These are phyloP conservation scores for Gossypium sturtianum DNA, from an alignment of 345 rosid species.

Conservation along the genomic window DNA sequence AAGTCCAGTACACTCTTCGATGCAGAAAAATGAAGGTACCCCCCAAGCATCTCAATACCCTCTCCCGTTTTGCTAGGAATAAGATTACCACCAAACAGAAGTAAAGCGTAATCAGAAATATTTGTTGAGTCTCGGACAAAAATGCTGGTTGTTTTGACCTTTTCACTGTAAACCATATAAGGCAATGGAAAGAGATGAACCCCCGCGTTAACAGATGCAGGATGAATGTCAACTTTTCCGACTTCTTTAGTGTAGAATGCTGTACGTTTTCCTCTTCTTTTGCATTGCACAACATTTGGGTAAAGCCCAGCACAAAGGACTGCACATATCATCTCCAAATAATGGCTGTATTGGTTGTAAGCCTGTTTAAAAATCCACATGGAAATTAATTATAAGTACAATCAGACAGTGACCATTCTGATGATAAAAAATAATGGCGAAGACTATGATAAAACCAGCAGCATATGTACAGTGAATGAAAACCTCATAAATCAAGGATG, in stretches of 20 bases:
- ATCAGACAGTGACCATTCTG: neutral
- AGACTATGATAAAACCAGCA: neutral
- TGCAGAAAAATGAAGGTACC: constrained; percentile 94
- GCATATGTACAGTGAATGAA: neutral
- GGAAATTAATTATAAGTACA: neutral
- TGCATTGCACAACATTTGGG: constrained; percentile 97
- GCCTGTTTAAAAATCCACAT: constrained; percentile 39
- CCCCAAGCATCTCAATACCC: constrained; percentile 95
- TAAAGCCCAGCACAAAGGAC: constrained; percentile 91
- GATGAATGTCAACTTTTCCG: constrained; percentile 93
- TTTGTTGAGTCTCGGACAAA: constrained; percentile 81
- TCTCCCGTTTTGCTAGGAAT: constrained; percentile 64
- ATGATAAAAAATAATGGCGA: neutral
- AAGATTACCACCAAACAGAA: constrained; percentile 85
- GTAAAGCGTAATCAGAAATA: constrained; percentile 91
- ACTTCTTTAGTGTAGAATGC: constrained; percentile 90
- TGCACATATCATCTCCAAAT: constrained; percentile 86
- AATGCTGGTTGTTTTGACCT: constrained; percentile 81
- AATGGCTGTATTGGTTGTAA: constrained; percentile 72
- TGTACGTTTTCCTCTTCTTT: constrained; percentile 87
- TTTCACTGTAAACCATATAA: constrained; percentile 84
- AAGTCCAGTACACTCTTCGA: constrained; percentile 71
- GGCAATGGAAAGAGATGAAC: constrained; percentile 75
- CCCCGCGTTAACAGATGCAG: constrained; percentile 86
- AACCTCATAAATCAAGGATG: neutral